Percentiles rank a stretch among this genome's conserved stretches.
Evolutionary conservation across 495 filamentous ascomycete genomes (phyloP).

Genomic region (Tuber melanosporum): DNA sequence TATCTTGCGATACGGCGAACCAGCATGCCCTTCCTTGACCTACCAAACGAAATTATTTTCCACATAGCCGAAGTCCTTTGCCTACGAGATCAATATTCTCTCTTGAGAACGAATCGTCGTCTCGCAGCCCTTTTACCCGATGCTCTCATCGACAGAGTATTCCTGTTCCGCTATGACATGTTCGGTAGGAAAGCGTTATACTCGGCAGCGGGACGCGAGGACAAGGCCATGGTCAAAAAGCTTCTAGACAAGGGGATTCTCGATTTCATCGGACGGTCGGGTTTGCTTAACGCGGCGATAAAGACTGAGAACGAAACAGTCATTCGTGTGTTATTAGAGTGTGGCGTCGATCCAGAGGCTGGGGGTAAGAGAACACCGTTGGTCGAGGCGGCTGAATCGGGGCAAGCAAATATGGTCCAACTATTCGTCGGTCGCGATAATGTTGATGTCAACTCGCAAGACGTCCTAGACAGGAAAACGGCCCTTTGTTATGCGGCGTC

Average conservation of each 20-base stretch:
- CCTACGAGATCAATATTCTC: constrained; percentile 18
- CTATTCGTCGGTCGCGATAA: background rate
- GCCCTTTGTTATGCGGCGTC: background rate
- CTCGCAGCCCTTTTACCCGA: constrained; percentile 23
- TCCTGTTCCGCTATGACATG: background rate
- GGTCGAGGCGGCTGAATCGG: background rate
- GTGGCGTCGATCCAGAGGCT: constrained; percentile 16
- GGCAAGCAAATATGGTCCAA: background rate
- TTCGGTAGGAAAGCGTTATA: background rate
- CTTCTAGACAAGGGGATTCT: background rate
- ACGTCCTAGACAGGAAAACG: background rate
- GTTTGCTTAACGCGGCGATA: background rate
- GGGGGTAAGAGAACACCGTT: background rate
- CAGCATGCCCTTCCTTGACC: constrained; percentile 31
- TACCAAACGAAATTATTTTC: constrained; percentile 37
- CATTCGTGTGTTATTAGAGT: constrained; percentile 25
- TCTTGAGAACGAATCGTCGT: constrained; percentile 29
- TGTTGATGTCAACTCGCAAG: background rate
- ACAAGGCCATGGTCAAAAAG: background rate
- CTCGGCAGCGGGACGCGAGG: background rate
- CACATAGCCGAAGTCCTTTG: constrained; percentile 26
- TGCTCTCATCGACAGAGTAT: constrained; percentile 6
- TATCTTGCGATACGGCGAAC: background rate
- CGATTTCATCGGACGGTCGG: background rate
- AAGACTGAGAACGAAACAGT: constrained; percentile 10